phyloP scores from a whole-genome alignment of 495 filamentous ascomycete genomes.

The Gamarada debralockiae region DNA sequence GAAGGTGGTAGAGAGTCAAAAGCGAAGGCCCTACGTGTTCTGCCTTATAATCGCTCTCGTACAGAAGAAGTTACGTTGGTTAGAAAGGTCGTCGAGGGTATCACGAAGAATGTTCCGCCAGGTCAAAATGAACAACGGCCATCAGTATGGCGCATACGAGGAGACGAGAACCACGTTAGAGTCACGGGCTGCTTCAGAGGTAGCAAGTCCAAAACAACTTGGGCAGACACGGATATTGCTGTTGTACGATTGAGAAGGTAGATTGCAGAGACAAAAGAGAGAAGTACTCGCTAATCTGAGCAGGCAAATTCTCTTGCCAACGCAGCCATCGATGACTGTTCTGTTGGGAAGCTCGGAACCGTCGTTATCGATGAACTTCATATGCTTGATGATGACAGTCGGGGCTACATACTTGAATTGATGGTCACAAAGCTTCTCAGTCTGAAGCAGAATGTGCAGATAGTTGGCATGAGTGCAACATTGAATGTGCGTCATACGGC shows the following conservation, averaged over 20 bases:
- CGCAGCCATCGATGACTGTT: constrained; percentile 67
- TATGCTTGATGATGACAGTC: constrained; percentile 75
- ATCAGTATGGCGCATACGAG: constrained; percentile 36
- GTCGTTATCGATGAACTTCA: constrained; percentile 80
- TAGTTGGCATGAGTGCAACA: constrained; percentile 83
- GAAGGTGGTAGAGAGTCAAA: constrained; percentile 60
- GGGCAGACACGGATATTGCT: constrained; percentile 75
- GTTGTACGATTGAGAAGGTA: constrained; percentile 87
- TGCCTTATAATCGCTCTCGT: constrained; percentile 82
- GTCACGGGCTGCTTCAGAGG: constrained; percentile 76
- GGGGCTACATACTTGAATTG: constrained; percentile 80
- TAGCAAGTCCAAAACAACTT: constrained; percentile 57
- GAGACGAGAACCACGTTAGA: constrained; percentile 47
- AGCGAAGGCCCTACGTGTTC: constrained; percentile 70
- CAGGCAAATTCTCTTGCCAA: constrained; percentile 82
- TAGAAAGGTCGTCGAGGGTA: constrained; percentile 65
- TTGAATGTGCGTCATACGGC: constrained; percentile 50
- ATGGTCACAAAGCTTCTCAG: constrained; percentile 74
- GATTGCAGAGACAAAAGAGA: constrained; percentile 10
- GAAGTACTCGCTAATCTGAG: constrained; percentile 13
- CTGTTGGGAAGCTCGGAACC: constrained; percentile 57
- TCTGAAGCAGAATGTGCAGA: constrained; percentile 65
- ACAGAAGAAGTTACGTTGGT: constrained; percentile 77
- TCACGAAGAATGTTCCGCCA: constrained; percentile 42
- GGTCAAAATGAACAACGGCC: constrained; percentile 17